Conservation (phyloP, 805 yeast genomes). For the Millerozyma acaciae region DNA sequence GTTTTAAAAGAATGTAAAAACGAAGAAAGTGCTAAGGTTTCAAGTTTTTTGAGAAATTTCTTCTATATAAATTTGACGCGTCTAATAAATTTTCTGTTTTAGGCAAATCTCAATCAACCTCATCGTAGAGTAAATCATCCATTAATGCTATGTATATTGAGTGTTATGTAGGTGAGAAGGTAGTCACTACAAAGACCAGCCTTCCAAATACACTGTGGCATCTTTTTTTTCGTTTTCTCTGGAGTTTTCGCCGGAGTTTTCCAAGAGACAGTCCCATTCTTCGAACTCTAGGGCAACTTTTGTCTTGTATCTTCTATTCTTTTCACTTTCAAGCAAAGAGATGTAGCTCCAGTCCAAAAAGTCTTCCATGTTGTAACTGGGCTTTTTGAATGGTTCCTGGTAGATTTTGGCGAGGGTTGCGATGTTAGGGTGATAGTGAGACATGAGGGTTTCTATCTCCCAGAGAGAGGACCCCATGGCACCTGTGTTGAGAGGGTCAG, state of each 20-base stretch:
- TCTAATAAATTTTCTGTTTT: constrained; percentile 22
- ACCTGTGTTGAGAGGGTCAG: constrained; percentile 71
- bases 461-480: constrained; percentile 87
- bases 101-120: constrained; percentile 10
- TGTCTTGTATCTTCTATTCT: constrained; percentile 59
- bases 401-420: constrained; percentile 87
- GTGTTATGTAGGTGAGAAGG: background rate
- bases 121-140: background rate
- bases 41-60: background rate
- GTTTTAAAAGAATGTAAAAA: constrained; percentile 2
- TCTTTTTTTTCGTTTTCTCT: constrained; percentile 10
- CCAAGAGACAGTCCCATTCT: constrained; percentile 39
- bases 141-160: background rate
- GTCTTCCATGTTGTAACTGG: constrained; percentile 86
- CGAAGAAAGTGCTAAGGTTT: constrained; percentile 1
- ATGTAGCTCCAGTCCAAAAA: constrained; percentile 88
- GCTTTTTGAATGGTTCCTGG: constrained; percentile 85
- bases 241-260: constrained; percentile 2
- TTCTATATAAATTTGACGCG: constrained; percentile 16
- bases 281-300: constrained; percentile 80
- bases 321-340: constrained; percentile 60
- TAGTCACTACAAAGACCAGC: constrained; percentile 23
- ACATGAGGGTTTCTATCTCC: constrained; percentile 78
- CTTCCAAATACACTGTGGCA: constrained; percentile 16
- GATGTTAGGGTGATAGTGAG: constrained; percentile 93